Base-by-base conservation (phyloP, 805 yeast genomes). In the Metschnikowia corniflorae region DNA sequence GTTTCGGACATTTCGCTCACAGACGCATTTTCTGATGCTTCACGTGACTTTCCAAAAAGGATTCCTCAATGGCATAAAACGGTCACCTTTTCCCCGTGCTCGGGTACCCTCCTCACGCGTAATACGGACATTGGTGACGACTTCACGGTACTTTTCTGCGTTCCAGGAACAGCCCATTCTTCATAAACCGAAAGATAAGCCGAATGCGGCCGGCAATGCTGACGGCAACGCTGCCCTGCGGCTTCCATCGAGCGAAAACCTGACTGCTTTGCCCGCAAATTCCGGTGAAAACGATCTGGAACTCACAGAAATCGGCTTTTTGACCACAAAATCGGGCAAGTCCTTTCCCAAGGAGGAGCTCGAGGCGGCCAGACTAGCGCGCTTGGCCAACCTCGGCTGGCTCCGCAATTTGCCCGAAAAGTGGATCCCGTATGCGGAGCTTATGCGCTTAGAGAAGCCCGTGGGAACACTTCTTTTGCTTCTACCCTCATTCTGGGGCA, bases 381-480 rank as follows among this genome's bases (percentile, higher is more conserved):
- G 88, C 44, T 44, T 63, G 26, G 68, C 68, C 2, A 58, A 57
- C 9, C 52, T 67, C 23, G 71, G 68, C 6, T 65, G 70, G 55
- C 68, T 86, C 12, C 65, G 78, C 1, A 68, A 70, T 22, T 68
- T 93, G 16, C 97, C 98, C 0, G 70, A 66, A 27, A 70, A 70
- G 39, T 70, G 80, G 78, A 80, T 86, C 29, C 97, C 98, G 0
- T 93, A 88, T 56, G 95, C 96, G 28, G 95, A 87, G 54, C 66
- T 93, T 37, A 81, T 88, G 84, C 71, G 99, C 37, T 60, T 91
- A 37, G 98, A 93, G 55, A 86, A 86, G 50, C 98, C 99, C 0
- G 94, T 85, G n/a, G 99, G 98, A 0, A 85, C 97, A 0, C 78
- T 86, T 73, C 66, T 91, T 18, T 65, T 93, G 27, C 77, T 77